These are phyloP conservation scores for Clitopilus hobsonii DNA, from an alignment of 768 basidiomycete genomes.

Conservation along the genomic window DNA sequence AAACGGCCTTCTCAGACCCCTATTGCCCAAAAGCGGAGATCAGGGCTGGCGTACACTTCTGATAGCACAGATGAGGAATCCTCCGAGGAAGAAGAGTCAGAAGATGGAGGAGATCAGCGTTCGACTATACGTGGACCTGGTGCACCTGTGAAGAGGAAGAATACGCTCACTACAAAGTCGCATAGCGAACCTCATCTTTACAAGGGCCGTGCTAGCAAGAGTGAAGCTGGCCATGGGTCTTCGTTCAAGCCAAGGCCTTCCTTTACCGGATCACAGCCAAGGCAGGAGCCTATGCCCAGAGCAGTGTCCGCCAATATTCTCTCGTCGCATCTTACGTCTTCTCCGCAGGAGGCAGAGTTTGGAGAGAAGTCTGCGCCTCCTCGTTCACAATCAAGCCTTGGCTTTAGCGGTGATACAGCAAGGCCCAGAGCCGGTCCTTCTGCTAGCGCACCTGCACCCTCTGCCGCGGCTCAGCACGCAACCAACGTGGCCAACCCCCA, in stretches of 20 bases:
- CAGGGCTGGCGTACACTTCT: constrained; percentile 12
- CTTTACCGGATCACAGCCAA: constrained; percentile 10
- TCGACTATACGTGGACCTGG: background rate
- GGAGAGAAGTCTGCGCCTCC: constrained; percentile 10
- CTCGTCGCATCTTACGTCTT: background rate
- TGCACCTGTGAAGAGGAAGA: constrained; percentile 5
- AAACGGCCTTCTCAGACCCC: constrained; percentile 1
- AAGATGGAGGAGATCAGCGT: constrained; percentile 18
- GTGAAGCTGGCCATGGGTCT: constrained; percentile 37
- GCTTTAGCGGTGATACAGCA: constrained; percentile 15
- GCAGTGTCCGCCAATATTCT: constrained; percentile 17
- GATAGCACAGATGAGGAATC: constrained; percentile 5
- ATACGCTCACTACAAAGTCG: constrained; percentile 11
- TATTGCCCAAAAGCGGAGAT: constrained; percentile 3
- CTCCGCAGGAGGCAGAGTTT: background rate
- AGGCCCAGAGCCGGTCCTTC: constrained; percentile 52
- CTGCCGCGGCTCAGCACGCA: constrained; percentile 46
- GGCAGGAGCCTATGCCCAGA: constrained; percentile 12
- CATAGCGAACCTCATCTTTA: constrained; percentile 2
- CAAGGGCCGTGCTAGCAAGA: constrained; percentile 26
- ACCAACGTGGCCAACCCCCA: constrained; percentile 31
- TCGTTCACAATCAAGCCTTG: constrained; percentile 31
- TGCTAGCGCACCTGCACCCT: constrained; percentile 52
- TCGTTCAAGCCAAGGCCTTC: constrained; percentile 4
- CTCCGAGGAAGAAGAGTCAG: constrained; percentile 18